A percentile compares a stretch with the other conserved stretches of the same genome.
Evolutionary conservation across 176 grass and related monocot genomes (phyloP).

Genomic region (Oryza glaberrima): DNA sequence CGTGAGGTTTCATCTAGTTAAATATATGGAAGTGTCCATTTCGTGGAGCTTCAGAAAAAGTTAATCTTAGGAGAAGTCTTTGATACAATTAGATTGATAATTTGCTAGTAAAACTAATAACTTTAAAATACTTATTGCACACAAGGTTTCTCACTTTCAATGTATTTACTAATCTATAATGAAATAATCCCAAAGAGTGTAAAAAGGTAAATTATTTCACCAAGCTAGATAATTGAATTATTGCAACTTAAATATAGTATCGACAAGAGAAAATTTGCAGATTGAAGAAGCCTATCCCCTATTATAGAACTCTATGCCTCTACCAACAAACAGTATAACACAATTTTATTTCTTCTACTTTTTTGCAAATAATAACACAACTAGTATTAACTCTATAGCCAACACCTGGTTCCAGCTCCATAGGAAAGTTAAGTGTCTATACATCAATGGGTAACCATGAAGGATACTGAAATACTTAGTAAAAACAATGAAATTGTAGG

Average conservation of each 20-base stretch:
- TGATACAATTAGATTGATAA: neutral
- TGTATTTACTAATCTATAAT: neutral
- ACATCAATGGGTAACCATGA: neutral
- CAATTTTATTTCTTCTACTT: neutral
- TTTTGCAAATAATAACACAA: neutral
- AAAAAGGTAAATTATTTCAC: constrained; percentile 9
- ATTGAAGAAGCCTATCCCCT: constrained; percentile 22
- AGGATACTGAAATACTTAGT: constrained; percentile 8
- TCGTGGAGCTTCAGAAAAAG: constrained; percentile 4
- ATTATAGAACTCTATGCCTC: neutral
- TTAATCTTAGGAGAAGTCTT: constrained; percentile 10
- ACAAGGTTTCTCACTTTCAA: neutral
- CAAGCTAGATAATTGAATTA: neutral
- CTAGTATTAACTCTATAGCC: constrained; percentile 6
- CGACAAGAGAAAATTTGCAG: neutral
- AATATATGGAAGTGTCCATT: constrained; percentile 9
- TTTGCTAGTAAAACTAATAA: neutral
- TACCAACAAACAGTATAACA: constrained; percentile 3
- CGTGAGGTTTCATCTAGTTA: no score
- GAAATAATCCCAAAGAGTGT: neutral
- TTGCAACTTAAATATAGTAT: constrained; percentile 9
- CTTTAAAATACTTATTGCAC: neutral
- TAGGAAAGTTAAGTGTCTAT: neutral
- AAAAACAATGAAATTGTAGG: constrained; percentile 20
- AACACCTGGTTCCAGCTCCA: neutral